Conservation (phyloP, 2,329 filamentous ascomycete genomes). For the Aspergillus amoenus region DNA sequence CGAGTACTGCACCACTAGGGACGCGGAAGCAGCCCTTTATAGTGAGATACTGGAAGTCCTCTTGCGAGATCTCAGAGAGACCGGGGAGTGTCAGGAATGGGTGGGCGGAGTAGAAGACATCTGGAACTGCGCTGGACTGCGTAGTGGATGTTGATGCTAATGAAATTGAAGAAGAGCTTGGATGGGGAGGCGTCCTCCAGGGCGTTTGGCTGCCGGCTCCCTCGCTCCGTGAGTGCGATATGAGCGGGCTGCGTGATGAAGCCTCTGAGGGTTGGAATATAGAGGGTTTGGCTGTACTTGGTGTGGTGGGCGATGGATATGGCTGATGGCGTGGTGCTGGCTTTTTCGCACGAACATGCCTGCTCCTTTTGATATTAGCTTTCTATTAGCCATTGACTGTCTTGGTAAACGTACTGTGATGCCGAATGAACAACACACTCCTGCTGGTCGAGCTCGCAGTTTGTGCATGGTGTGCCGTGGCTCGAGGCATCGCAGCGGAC, state of each 20-base stretch:
- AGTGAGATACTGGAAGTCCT: constrained; percentile 4
- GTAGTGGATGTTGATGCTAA: background rate
- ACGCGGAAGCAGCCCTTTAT: constrained; percentile 3
- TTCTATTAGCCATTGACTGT: no score
- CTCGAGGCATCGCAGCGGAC: constrained; percentile 9
- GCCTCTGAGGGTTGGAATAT: background rate
- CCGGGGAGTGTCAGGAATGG: constrained; percentile 5
- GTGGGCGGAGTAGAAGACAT: constrained; percentile 3
- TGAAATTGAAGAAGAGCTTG: background rate
- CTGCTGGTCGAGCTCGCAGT: constrained; percentile 9
- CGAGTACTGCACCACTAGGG: background rate
- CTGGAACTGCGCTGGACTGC: background rate
- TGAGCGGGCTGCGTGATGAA: background rate
- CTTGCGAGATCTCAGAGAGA: background rate
- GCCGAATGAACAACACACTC: constrained; percentile 2
- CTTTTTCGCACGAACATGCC: background rate
- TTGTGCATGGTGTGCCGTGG: constrained; percentile 4
- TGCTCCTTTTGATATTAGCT: background rate
- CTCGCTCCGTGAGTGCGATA: background rate
- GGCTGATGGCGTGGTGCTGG: background rate
- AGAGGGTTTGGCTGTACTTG: background rate
- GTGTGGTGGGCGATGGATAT: background rate
- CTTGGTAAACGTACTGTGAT: background rate
- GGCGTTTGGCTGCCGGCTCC: background rate
- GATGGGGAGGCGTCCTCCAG: background rate